phyloP scores from a whole-genome alignment of 441 rosid species.

The Caryocar brasiliense region DNA sequence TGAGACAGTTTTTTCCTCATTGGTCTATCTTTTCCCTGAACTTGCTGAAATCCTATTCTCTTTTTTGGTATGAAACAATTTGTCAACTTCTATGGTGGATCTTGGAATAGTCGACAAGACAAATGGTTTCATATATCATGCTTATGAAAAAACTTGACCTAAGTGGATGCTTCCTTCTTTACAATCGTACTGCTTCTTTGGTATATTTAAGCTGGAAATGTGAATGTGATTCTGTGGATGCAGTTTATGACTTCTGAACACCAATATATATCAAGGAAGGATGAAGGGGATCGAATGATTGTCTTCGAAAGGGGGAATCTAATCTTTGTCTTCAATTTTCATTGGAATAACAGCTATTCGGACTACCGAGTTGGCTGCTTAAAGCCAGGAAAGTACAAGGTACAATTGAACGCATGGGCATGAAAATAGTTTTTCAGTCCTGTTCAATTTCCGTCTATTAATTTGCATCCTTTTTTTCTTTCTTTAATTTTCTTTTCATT shows the following conservation, averaged over 20 bases:
- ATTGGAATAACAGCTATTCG: constrained; percentile 80
- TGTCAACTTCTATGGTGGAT: too few species aligned
- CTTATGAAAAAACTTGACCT: too few species aligned
- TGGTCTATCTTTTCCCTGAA: too few species aligned
- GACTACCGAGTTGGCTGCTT: constrained; percentile 82
- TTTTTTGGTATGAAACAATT: too few species aligned
- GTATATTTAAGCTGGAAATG: not conserved
- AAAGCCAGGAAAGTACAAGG: constrained; percentile 91
- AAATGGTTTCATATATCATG: too few species aligned
- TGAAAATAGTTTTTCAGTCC: not conserved
- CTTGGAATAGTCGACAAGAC: too few species aligned
- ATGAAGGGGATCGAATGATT: constrained; percentile 71
- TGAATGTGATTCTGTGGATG: constrained; percentile 8
- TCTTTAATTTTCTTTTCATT: too few species aligned
- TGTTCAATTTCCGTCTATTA: too few species aligned
- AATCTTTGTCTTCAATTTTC: constrained; percentile 85
- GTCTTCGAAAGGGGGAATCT: constrained; percentile 82
- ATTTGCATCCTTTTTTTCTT: too few species aligned
- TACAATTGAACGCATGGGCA: constrained; percentile 14
- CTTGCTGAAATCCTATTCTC: too few species aligned
- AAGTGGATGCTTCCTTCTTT: too few species aligned
- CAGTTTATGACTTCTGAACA: constrained; percentile 96
- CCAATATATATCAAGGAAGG: constrained; percentile 76
- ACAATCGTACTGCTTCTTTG: not conserved
- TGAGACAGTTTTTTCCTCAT: too few species aligned